Base-by-base conservation (phyloP, 2,329 filamentous ascomycete species). In the Trematosphaeria pertusa region DNA sequence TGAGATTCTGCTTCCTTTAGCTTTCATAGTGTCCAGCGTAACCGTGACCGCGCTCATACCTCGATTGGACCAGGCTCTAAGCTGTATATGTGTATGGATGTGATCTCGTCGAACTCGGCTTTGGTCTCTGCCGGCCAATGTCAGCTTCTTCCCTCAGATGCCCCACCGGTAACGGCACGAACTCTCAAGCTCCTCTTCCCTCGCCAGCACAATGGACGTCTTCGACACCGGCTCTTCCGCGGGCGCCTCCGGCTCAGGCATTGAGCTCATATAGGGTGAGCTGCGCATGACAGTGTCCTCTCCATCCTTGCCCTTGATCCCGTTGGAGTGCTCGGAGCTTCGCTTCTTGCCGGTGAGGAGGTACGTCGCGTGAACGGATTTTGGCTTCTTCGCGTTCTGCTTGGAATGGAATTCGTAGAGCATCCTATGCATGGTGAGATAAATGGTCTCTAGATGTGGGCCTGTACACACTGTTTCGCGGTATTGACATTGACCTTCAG, bases 301-400 rank as follows among this genome's bases (percentile, higher is more conserved):
- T n/a, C 77, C 82, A 59, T 87, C 80, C 26, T 36, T 48, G 18
- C 64, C 66, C 22, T 69, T 62, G 36, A 59, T 52, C 17, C 71
- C 75, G 55, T 78, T 79, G 9, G 69, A 49, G 11, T 59, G 51
- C 19, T 62, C 46, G 20, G 43, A 12, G 11, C 28, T 34, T 42
- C 73, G 78, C 62, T 83, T 87, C 17, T 77, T 82, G 30, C 93
- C 94, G 39, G 86, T 88, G 35, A 99, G 69, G 37, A 97, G 77
- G 73, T 97, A 99, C n/a, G 91, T 97, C 34, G 93, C 94, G 74
- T 95, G 84, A n/a, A 97, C 78, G 19, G 85, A 87, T 17, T 84
- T 82, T 0, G 88, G 80, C 50, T 85, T 87, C 70, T 87, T 89
- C 43, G 77, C 79, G 71, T 91, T 96, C 67, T 96, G 88, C 46